These are phyloP conservation scores for Cubamyces lactineus DNA, from an alignment of 768 basidiomycete species.

Conservation along the genomic window DNA sequence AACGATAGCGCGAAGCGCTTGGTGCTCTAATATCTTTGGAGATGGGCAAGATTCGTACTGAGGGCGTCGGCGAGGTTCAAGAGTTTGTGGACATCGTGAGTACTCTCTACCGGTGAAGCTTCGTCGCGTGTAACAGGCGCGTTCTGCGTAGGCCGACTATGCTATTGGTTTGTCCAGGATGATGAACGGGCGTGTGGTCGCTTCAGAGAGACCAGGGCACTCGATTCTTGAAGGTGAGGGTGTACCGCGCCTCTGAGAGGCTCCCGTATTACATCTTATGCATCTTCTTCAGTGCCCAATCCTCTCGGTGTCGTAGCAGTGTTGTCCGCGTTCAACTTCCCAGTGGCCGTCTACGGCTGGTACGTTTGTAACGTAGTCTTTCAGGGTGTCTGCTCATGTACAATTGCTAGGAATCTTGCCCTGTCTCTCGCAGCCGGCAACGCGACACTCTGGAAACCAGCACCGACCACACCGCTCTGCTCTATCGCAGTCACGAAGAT, in stretches of 20 bases:
- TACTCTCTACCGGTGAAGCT: slow-evolving; percentile 12
- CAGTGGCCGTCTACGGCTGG: slow-evolving; percentile 93
- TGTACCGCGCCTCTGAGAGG: no score
- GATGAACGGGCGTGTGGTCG: slow-evolving; percentile 90
- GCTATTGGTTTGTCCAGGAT: slow-evolving; percentile 91
- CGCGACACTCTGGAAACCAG: slow-evolving; percentile 94
- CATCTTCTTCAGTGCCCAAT: slow-evolving; percentile 70
- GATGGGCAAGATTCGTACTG: slow-evolving; percentile 90
- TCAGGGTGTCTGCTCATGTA: neutral
- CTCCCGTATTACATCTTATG: no score
- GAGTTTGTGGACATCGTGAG: slow-evolving; percentile 94
- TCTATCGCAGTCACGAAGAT: slow-evolving; percentile 92
- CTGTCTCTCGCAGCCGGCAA: slow-evolving; percentile 90
- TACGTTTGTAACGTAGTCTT: slow-evolving; percentile 35
- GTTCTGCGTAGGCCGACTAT: slow-evolving; percentile 75
- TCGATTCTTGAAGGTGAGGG: slow-evolving; percentile 81
- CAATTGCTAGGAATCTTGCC: slow-evolving; percentile 74
- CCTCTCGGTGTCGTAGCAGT: slow-evolving; percentile 76
- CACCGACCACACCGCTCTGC: slow-evolving; percentile 85
- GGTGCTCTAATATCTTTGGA: slow-evolving; percentile 85
- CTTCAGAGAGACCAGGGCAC: slow-evolving; percentile 89
- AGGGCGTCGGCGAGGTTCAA: slow-evolving; percentile 92
- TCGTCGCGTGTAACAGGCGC: neutral
- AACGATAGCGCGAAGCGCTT: slow-evolving; percentile 66
- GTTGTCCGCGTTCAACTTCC: slow-evolving; percentile 95